Percentiles rank a stretch among this genome's conserved stretches.
Conservation (phyloP, 768 basidiomycete genomes). For the Hortiboletus flavorubellus region DNA sequence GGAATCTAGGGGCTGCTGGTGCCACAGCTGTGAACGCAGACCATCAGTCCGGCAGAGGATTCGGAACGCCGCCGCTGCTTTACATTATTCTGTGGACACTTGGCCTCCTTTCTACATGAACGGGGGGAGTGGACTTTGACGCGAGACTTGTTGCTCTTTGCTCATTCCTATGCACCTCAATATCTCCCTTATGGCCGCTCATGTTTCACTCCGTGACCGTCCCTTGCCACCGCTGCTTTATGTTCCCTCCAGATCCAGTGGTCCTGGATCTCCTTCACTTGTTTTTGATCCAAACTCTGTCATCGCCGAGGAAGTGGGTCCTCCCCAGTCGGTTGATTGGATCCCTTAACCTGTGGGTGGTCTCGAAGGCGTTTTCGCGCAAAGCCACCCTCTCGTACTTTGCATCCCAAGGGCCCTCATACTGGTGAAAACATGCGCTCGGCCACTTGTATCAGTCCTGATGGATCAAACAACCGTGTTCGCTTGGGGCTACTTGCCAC, state of each 20-base stretch:
- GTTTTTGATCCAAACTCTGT: conserved; percentile 76
- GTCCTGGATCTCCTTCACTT: conserved; percentile 43
- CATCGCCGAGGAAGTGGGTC: conserved; percentile 83
- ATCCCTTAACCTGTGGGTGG: conserved; percentile 63
- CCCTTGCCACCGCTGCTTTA: conserved; percentile 74
- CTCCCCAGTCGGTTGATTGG: conserved; percentile 64
- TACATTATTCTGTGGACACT: conserved; percentile 54
- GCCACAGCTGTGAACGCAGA: conserved; percentile 41
- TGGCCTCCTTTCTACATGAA: conserved; percentile 62
- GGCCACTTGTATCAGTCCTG: conserved; percentile 65
- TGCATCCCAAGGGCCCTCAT: conserved; percentile 86
- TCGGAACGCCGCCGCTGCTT: conserved; percentile 66
- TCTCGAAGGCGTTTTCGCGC: conserved; percentile 48
- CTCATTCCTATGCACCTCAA: conserved; percentile 80
- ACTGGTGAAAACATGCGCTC: conserved; percentile 91
- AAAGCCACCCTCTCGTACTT: conserved; percentile 53
- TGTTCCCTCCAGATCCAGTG: conserved; percentile 48
- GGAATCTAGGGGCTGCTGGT: conserved; percentile 29
- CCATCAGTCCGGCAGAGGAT: conserved; percentile 61
- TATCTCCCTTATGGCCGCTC: conserved; percentile 59
- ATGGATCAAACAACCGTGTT: conserved; percentile 66
- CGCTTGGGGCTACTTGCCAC: conserved; percentile 69
- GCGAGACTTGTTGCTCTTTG: conserved; percentile 68
- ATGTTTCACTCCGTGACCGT: conserved; percentile 77
- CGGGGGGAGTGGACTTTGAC: conserved; percentile 71